phyloP scores from a whole-genome alignment of 2,329 filamentous ascomycete species.

The Aspergillus sp. region DNA sequence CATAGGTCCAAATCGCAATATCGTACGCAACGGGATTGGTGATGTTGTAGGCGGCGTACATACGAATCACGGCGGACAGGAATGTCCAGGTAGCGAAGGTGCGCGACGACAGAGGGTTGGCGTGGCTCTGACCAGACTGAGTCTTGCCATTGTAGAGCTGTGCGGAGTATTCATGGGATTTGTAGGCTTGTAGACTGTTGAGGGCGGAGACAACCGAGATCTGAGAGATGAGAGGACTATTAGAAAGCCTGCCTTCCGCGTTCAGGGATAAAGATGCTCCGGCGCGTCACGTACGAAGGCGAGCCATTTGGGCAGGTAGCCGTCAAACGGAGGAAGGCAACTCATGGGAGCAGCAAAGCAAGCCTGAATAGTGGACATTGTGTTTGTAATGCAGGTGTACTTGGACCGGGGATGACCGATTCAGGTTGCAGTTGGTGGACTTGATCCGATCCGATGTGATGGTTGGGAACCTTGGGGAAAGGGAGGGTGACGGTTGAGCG shows the following conservation, averaged over 20 bases:
- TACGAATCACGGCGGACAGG: conserved; percentile 70
- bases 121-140: conserved; percentile 52
- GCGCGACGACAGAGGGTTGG: conserved; percentile 73
- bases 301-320: conserved; percentile 64
- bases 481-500: neutral
- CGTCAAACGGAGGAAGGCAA: conserved; percentile 43
- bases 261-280: neutral
- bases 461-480: conserved; percentile 2
- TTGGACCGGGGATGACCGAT: too few relatives aligned
- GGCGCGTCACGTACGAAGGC: conserved; percentile 51
- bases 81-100: conserved; percentile 89
- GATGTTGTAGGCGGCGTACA: conserved; percentile 84
- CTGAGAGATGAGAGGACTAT: conserved; percentile 46
- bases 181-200: conserved; percentile 83
- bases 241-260: neutral
- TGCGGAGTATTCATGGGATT: conserved; percentile 76
- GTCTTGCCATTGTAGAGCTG: conserved; percentile 70
- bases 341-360: conserved; percentile 28
- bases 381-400: neutral
- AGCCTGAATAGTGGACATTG: neutral
- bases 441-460: neutral
- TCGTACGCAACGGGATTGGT: conserved; percentile 72
- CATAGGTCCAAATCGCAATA: conserved; percentile 78
- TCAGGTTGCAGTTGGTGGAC: neutral
- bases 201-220: conserved; percentile 77